Evolutionary conservation across 164 flowering plant species (phyloP).

Genomic region (Paratinospora sagittata): DNA sequence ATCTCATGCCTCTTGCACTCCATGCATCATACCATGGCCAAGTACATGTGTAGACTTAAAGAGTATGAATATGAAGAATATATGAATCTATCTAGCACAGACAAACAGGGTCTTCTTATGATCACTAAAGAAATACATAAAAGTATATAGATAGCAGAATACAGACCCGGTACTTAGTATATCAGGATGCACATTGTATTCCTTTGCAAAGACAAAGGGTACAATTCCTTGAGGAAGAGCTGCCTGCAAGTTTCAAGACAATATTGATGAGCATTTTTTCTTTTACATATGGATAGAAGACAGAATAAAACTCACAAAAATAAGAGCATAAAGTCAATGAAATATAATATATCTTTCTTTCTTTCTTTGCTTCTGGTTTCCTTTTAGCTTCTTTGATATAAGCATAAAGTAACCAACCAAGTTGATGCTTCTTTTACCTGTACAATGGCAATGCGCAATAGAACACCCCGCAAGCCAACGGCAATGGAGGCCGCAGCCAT

Average conservation of each 20-base stretch:
- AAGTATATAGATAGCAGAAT: neutral
- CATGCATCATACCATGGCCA: too few species aligned
- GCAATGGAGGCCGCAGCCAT: slow-evolving; percentile 24
- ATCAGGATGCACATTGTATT: slow-evolving; percentile 42
- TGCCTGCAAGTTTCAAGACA: neutral
- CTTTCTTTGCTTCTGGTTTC: too few species aligned
- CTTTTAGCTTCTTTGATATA: too few species aligned
- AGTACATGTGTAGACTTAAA: neutral
- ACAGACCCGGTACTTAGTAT: slow-evolving; percentile 39
- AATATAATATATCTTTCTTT: neutral
- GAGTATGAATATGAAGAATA: neutral
- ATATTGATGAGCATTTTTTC: too few species aligned
- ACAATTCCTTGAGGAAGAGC: neutral
- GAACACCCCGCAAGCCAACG: slow-evolving; percentile 23
- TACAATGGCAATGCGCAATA: slow-evolving; percentile 25
- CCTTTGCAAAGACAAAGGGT: too few species aligned
- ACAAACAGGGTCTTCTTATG: neutral
- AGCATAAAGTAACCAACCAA: too few species aligned
- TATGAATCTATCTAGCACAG: neutral
- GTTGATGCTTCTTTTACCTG: slow-evolving; percentile 12
- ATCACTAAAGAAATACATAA: neutral
- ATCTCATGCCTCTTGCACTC: too few species aligned
- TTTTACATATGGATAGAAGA: too few species aligned
- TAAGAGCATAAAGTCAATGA: neutral
- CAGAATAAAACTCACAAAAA: neutral